These are phyloP conservation scores for Phycomyces blakesleeanus DNA, from an alignment of 192 early-diverging fungal species.

Conservation along the genomic window DNA sequence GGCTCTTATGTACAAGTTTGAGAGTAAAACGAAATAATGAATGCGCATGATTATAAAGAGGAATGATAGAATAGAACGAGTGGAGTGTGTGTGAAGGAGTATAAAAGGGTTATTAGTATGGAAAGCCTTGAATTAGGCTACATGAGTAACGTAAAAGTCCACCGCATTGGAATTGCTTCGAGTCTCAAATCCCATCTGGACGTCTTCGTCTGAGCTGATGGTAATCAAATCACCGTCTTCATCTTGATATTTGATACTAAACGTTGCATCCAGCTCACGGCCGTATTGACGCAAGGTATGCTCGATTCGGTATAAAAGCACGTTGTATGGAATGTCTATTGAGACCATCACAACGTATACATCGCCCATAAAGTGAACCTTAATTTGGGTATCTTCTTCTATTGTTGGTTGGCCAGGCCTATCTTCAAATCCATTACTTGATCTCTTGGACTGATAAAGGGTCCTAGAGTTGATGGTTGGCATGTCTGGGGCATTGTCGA, in stretches of 20 bases:
- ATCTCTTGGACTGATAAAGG: conserved; percentile 4
- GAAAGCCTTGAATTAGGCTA: not conserved
- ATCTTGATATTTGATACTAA: conserved; percentile 80
- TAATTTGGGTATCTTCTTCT: conserved; percentile 63
- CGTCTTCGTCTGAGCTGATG: conserved; percentile 85
- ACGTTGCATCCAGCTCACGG: conserved; percentile 53
- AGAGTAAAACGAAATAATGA: too few relatives aligned
- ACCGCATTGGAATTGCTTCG: conserved; percentile 44
- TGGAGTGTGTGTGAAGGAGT: not conserved
- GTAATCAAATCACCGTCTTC: conserved; percentile 90
- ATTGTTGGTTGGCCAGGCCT: not conserved
- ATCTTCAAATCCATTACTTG: conserved; percentile 10
- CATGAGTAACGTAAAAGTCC: conserved; percentile 51
- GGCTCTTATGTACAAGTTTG: too few relatives aligned
- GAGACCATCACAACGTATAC: conserved; percentile 89
- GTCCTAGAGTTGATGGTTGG: not conserved
- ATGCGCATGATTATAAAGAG: too few relatives aligned
- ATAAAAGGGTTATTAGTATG: not conserved
- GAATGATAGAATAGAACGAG: not conserved
- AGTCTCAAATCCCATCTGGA: conserved; percentile 86
- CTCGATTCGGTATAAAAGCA: conserved; percentile 77
- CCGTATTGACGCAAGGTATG: conserved; percentile 82
- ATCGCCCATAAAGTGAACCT: conserved; percentile 84
- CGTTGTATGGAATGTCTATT: conserved; percentile 66
- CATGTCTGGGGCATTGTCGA: conserved; percentile 14